These are phyloP conservation scores for Mimosa pudica DNA, from an alignment of 306 rosid genomes.

Conservation along the genomic window DNA sequence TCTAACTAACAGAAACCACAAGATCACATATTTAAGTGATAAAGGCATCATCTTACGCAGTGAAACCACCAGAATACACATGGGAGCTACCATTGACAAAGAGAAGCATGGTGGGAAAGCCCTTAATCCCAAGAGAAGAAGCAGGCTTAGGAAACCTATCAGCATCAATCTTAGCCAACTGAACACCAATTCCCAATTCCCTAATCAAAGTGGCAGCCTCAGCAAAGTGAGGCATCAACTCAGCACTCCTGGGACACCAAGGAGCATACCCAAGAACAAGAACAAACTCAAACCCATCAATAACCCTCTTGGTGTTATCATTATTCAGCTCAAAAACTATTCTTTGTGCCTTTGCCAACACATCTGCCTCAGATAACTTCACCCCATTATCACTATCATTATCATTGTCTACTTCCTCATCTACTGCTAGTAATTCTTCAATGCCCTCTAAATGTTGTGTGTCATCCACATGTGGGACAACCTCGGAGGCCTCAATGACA, in stretches of 20 bases:
- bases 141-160: conserved; percentile 78
- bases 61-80: conserved; percentile 80
- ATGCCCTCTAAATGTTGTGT: conserved; percentile 63
- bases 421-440: conserved; percentile 77
- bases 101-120: conserved; percentile 84
- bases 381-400: conserved; percentile 34
- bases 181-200: conserved; percentile 66
- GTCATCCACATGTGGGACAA: conserved; percentile 37
- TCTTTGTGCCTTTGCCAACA: conserved; percentile 81
- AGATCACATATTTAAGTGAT: background rate
- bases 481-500: conserved; percentile 49
- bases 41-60: conserved; percentile 57
- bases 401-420: conserved; percentile 61
- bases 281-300: conserved; percentile 71
- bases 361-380: conserved; percentile 79
- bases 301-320: conserved; percentile 66
- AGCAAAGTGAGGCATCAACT: conserved; percentile 93
- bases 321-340: conserved; percentile 79
- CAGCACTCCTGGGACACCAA: conserved; percentile 97
- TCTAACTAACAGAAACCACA: background rate
- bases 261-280: conserved; percentile 91
- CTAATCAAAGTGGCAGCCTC: conserved; percentile 82
- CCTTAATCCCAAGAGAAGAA: conserved; percentile 75
- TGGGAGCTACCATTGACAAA: conserved; percentile 89
- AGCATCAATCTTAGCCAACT: conserved; percentile 89